Evolutionary conservation across 2,329 filamentous ascomycete species (phyloP), one percentile per base, ranked within the genome.

Genomic region (Penicillium sclerotiorum): DNA sequence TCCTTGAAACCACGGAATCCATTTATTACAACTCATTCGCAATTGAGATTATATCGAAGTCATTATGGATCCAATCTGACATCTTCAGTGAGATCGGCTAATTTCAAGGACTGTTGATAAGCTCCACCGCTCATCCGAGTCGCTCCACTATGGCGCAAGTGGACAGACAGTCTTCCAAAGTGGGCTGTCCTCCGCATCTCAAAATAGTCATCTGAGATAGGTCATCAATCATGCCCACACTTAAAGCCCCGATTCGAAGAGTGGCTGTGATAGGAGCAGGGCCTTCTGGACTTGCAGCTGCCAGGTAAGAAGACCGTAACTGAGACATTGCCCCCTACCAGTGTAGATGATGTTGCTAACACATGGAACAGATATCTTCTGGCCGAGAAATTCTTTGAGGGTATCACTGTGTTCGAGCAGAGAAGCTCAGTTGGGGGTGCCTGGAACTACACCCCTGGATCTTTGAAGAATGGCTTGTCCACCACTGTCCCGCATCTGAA

Each of bases 231-330:
- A n/a, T n/a, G n/a, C n/a, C n/a, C n/a, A n/a, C n/a, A n/a, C n/a
- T n/a, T n/a, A n/a, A n/a, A n/a, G n/a, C n/a, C 40, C 53, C 58
- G 11, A 43, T 73, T 42, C 63, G 62, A 17, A 64, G 58, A 33
- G 78, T 96, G 57, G 90, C 89, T 58, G 78, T 96, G 52, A 84
- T 96, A 57, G 92, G 92, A 18, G 91, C 88, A 8, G 92, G 92
- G 0, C 89, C 92, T 0, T 83, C 82, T 55, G 92, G 93, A 4
- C 77, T 96, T 4, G 83, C 87, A 21, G 84, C 87, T 20, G 90
- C 90, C 45, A 94, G 90, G 78, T 75, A 72, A 36, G 66, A 52
- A 43, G 3, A 20, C 33, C 12, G 15, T 8, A 18, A 18, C 8
- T 20, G 8, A 18, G 33, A 25, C 33, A 8, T 17, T 28, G 42